Evolutionary conservation across 1,284 basidiomycete species (phyloP), one percentile per base, ranked within the genome.

Genomic region (Sporisorium graminicola): DNA sequence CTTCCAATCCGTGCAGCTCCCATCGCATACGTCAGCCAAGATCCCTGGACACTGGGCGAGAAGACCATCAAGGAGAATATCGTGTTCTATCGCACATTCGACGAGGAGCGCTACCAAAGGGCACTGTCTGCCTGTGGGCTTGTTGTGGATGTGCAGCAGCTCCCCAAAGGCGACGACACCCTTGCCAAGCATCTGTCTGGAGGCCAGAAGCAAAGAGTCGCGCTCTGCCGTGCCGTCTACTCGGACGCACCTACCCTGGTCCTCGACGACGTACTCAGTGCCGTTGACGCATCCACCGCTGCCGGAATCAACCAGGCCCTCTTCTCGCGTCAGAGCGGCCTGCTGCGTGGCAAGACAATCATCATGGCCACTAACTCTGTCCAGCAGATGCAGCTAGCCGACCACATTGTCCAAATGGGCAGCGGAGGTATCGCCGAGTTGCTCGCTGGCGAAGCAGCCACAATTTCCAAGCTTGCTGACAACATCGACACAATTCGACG

Each of bases 161-260:
- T 72, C 16, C 58, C 62, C 5, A 53, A 67, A 18, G 70, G 70
- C 3, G 65, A 47, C 43, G 58, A 53, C n/a, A 62, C 62, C 13
- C 65, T 72, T 27, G 73, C 66, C 10, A 77, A 74, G 13, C 50
- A 69, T n/a, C 68, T 79, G 9, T 66, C 64, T 13, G 79, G 79
- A 16, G 79, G 79, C 3, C 79, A 80, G 43, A 76, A 65, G 58
- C 71, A 73, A 16, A 53, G 79, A 40, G 56, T 80, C n/a, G 71
- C 70, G 4, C 63, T 80, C 20, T 70, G 65, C 13, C 67, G 79
- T 5, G 74, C 79, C 1, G 59, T 80, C 13, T 80, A 80, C 40
- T 59, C 63, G 4, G 31, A 59, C 16, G 71, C 75, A 18, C 29
- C 43, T 22, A 47, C 55, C 14, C 65, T 58, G 7, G n/a, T 80